Evolutionary conservation across 139 green algal genomes (phyloP).

Genomic region (Deuterostichococcus epilithicus): DNA sequence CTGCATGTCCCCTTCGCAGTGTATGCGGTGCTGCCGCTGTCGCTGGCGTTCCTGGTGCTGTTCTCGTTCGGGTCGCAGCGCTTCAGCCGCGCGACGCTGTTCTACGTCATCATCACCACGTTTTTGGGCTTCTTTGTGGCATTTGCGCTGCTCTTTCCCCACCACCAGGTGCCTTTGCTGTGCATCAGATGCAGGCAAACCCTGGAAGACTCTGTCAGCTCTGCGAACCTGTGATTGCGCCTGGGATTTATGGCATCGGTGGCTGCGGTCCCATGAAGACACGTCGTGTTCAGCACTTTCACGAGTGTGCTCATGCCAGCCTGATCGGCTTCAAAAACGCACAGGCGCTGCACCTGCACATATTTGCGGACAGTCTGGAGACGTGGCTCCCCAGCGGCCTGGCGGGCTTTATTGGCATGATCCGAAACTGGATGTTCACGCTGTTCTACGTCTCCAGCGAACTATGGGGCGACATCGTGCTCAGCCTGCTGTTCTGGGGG

Average conservation of each 20-base stretch:
- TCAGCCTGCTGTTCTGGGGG: conserved; percentile 90
- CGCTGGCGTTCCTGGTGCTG: conserved; percentile 73
- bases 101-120: conserved; percentile 78
- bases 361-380: conserved; percentile 29
- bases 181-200: too few relatives aligned
- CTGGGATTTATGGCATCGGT: too few relatives aligned
- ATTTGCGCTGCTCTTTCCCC: conserved; percentile 85
- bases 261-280: too few relatives aligned
- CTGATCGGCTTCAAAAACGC: too few relatives aligned
- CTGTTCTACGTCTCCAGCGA: conserved; percentile 87
- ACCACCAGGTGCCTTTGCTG: conserved; percentile 31
- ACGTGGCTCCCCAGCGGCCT: conserved; percentile 30
- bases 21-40: conserved; percentile 86
- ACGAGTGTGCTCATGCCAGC: too few relatives aligned
- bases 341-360: conserved; percentile 67
- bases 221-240: too few relatives aligned
- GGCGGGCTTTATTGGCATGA: conserved; percentile 75
- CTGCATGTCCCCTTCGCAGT: conserved; percentile 49
- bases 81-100: conserved; percentile 63
- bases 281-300: too few relatives aligned
- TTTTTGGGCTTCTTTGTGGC: conserved; percentile 81
- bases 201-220: too few relatives aligned
- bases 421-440: conserved; percentile 94
- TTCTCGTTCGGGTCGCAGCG: conserved; percentile 59
- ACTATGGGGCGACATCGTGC: conserved; percentile 88